A percentile compares a stretch with the other conserved stretches of the same genome.
phyloP scores from a whole-genome alignment of 257 asterid species.

The Nemophila menziesii region DNA sequence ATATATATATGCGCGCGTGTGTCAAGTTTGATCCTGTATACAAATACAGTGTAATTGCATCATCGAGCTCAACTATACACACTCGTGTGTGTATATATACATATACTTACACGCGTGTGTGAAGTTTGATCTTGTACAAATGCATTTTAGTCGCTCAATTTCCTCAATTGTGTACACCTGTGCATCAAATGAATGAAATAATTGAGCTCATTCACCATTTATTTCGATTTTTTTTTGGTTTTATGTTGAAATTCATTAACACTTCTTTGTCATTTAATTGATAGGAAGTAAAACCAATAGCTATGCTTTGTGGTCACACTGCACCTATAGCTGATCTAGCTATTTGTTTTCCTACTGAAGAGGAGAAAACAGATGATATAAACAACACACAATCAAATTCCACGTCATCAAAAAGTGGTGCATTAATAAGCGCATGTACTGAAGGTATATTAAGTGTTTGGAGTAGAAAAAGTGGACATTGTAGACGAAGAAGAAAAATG shows the following conservation, averaged over 20 bases:
- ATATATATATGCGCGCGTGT: neutral
- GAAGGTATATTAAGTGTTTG: conserved; percentile 89
- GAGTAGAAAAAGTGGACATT: conserved; percentile 84
- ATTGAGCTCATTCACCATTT: neutral
- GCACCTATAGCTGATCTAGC: conserved; percentile 70
- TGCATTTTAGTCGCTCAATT: too few relatives aligned
- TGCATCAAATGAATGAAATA: too few relatives aligned
- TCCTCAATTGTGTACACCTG: too few relatives aligned
- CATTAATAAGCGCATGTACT: conserved; percentile 68
- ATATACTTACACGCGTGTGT: neutral
- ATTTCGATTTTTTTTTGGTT: neutral
- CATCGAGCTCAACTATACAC: too few relatives aligned
- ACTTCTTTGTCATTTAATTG: conserved; percentile 14
- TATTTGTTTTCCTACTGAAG: conserved; percentile 61
- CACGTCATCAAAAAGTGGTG: conserved; percentile 34
- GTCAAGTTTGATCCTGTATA: neutral
- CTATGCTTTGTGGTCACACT: conserved; percentile 90
- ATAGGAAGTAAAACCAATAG: conserved; percentile 80
- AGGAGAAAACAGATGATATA: conserved; percentile 24
- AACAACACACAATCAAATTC: conserved; percentile 24
- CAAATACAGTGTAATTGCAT: too few relatives aligned
- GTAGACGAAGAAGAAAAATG: conserved; percentile 81
- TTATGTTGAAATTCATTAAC: conserved; percentile 2
- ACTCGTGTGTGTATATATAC: neutral
- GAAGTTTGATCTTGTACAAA: neutral